A percentile compares a stretch with the other conserved stretches of the same genome.
These are phyloP conservation scores for Immersiella caudata DNA, from an alignment of 495 filamentous ascomycete species.

Conservation along the genomic window DNA sequence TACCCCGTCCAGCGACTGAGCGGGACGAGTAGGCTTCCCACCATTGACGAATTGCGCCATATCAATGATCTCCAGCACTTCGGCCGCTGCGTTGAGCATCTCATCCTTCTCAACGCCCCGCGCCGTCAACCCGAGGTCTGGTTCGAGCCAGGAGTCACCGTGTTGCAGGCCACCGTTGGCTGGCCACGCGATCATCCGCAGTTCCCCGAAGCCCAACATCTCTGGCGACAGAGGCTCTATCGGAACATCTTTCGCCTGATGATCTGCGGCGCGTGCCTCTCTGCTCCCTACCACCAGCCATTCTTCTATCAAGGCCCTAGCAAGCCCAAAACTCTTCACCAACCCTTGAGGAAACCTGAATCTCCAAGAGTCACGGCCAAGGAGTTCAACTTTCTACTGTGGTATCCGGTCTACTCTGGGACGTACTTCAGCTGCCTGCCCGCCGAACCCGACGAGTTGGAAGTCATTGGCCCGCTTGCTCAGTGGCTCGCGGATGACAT, in stretches of 20 bases:
- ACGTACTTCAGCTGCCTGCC: slow-evolving; percentile 1
- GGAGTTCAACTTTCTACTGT: background rate
- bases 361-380: background rate
- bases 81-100: slow-evolving; percentile 6
- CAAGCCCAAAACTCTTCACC: background rate
- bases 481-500: slow-evolving; percentile 9
- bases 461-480: background rate
- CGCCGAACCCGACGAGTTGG: background rate
- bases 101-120: slow-evolving; percentile 2
- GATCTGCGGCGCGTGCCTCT: slow-evolving; percentile 5
- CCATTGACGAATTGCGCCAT: background rate
- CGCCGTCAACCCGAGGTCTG: too few species aligned
- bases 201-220: background rate
- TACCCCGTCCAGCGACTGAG: slow-evolving; percentile 6
- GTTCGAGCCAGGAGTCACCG: background rate
- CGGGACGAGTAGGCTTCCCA: background rate
- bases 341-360: background rate
- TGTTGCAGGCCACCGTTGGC: slow-evolving; percentile 6
- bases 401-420: background rate
- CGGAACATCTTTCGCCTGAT: slow-evolving; percentile 6
- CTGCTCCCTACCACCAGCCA: background rate
- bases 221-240: slow-evolving; percentile 13
- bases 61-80: slow-evolving; percentile 7
- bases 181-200: slow-evolving; percentile 6
- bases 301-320: background rate